Evolutionary conservation across 768 basidiomycete genomes (phyloP).

Genomic region (Hirschioporus abietinus): DNA sequence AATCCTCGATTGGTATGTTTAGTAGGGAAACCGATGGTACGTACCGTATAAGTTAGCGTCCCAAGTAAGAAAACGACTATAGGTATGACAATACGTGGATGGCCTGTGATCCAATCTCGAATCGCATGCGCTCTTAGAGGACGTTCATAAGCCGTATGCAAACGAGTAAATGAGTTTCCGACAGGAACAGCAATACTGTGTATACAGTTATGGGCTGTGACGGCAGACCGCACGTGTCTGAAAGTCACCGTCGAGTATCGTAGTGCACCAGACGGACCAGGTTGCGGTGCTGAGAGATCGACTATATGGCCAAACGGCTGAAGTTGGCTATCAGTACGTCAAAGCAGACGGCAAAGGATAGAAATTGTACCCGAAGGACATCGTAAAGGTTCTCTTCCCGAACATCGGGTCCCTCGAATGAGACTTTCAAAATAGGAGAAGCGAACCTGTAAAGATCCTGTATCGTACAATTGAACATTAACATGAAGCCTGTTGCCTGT

Average conservation of each 20-base stretch:
- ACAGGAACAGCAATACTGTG: constrained; percentile 49
- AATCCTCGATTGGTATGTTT: background rate
- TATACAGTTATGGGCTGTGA: constrained; percentile 77
- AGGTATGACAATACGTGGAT: constrained; percentile 82
- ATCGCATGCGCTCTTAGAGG: constrained; percentile 63
- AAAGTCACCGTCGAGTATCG: constrained; percentile 66
- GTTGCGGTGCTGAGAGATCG: constrained; percentile 54
- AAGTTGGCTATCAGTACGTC: constrained; percentile 6
- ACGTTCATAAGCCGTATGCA: constrained; percentile 55
- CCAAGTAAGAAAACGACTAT: constrained; percentile 85
- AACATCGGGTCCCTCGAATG: constrained; percentile 87
- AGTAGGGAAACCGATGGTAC: constrained; percentile 21
- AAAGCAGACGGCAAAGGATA: constrained; percentile 1
- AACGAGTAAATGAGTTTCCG: constrained; percentile 29
- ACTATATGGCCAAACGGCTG: constrained; percentile 81
- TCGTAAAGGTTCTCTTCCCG: constrained; percentile 75
- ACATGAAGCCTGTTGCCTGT: background rate
- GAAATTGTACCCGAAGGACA: constrained; percentile 59
- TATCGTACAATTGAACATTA: constrained; percentile 2
- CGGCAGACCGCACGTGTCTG: constrained; percentile 57
- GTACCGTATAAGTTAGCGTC: constrained; percentile 79
- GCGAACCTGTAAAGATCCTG: constrained; percentile 87
- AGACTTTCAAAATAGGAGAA: constrained; percentile 63
- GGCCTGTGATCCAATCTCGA: constrained; percentile 77
- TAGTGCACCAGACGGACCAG: constrained; percentile 59